A percentile compares a stretch with the other conserved stretches of the same genome.
These are phyloP conservation scores for Diaporthe sp. DNA, from an alignment of 2,329 filamentous ascomycete species.

Conservation along the genomic window DNA sequence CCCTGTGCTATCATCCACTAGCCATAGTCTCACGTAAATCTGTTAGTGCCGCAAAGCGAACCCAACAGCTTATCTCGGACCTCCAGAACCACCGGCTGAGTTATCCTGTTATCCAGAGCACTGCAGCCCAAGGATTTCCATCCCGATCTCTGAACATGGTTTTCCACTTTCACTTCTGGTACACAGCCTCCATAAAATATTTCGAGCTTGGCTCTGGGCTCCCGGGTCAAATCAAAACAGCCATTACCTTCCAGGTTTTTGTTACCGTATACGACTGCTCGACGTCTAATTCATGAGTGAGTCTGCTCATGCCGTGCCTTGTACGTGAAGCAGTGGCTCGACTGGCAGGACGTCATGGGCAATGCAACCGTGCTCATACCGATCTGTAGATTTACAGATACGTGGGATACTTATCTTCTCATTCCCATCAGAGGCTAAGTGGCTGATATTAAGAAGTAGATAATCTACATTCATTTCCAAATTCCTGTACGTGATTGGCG, in stretches of 20 bases:
- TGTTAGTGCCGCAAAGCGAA: not conserved
- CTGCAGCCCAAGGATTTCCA: not conserved
- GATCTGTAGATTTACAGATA: too few species aligned
- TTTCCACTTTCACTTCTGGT: too few species aligned
- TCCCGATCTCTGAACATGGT: not conserved
- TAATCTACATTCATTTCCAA: too few species aligned
- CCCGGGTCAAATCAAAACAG: not conserved
- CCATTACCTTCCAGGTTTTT: too few species aligned
- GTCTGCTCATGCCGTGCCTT: not conserved
- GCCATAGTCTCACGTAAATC: accelerated
- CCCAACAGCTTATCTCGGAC: not conserved
- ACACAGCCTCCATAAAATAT: not conserved
- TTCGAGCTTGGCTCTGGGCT: not conserved
- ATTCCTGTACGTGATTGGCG: too few species aligned
- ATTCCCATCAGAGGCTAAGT: too few species aligned
- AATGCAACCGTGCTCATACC: too few species aligned
- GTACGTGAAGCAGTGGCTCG: not conserved
- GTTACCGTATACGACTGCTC: not conserved
- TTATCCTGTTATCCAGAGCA: constrained; percentile 11
- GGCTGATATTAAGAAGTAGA: too few species aligned
- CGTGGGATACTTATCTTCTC: too few species aligned
- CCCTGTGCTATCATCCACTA: not conserved
- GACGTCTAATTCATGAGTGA: not conserved
- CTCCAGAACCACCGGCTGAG: not conserved
- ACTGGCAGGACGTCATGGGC: too few species aligned